Percentiles rank a stretch among this genome's conserved stretches.
Evolutionary conservation across 2,329 filamentous ascomycete species (phyloP).

Genomic region (Venturia nashicola): DNA sequence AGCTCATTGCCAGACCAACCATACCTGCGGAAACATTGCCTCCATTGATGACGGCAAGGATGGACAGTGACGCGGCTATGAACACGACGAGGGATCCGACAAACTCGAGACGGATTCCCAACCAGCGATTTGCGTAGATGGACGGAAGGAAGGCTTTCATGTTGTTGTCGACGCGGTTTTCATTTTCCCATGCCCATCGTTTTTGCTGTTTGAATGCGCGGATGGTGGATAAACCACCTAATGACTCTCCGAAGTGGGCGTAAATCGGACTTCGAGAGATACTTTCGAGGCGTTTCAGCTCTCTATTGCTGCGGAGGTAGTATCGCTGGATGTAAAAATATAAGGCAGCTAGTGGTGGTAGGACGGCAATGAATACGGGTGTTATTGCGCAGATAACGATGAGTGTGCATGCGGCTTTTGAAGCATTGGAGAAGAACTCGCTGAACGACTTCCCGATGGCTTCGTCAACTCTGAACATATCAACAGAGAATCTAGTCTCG

Average conservation of each 20-base stretch:
- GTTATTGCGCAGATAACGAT: conserved; percentile 64
- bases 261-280: conserved; percentile 85
- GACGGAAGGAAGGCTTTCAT: conserved; percentile 81
- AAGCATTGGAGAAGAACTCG: conserved; percentile 45
- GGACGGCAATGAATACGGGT: conserved; percentile 63
- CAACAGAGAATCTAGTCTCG: conserved; percentile 52
- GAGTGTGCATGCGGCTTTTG: conserved; percentile 55
- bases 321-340: conserved; percentile 87
- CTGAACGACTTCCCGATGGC: conserved; percentile 82
- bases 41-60: conserved; percentile 57
- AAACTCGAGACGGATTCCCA: conserved; percentile 80
- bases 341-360: conserved; percentile 59
- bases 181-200: conserved; percentile 75
- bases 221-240: conserved; percentile 80
- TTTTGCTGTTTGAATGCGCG: conserved; percentile 75
- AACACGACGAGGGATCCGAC: conserved; percentile 83
- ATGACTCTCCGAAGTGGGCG: conserved; percentile 87
- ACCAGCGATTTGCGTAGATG: conserved; percentile 71
- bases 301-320: conserved; percentile 80
- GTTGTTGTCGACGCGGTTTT: conserved; percentile 86
- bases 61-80: conserved; percentile 61
- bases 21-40: conserved; percentile 50
- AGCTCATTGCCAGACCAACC: conserved; percentile 84
- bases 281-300: conserved; percentile 83
- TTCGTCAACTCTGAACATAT: conserved; percentile 68